Percentiles rank a stretch among this genome's conserved stretches.
Conservation (phyloP, 768 basidiomycete species). For the Lactifluus hygrophoroides region DNA sequence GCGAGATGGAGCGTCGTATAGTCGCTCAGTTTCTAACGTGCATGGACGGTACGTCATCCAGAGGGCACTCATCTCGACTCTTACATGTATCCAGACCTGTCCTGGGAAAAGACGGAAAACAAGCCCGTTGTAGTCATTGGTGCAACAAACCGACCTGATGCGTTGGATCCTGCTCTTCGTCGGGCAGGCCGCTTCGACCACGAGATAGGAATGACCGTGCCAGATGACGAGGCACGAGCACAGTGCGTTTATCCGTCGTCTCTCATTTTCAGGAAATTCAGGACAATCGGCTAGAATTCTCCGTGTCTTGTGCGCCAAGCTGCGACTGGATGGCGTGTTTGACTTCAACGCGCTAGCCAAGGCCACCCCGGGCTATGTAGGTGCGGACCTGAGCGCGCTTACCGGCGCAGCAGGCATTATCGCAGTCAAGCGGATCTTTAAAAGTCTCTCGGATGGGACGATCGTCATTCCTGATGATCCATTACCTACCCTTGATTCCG, state of each 20-base stretch:
- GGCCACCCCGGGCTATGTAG: slow-evolving; percentile 94
- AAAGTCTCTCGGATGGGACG: slow-evolving; percentile 52
- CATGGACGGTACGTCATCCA: slow-evolving; percentile 76
- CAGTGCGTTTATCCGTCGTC: slow-evolving; percentile 47
- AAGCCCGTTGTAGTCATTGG: slow-evolving; percentile 92
- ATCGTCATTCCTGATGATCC: slow-evolving; percentile 42
- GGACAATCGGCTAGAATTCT: slow-evolving; percentile 54
- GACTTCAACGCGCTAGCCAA: slow-evolving; percentile 82
- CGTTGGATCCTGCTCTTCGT: slow-evolving; percentile 86
- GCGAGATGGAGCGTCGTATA: slow-evolving; percentile 97
- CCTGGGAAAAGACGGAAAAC: slow-evolving; percentile 91
- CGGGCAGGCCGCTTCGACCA: slow-evolving; percentile 94
- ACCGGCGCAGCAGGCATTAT: slow-evolving; percentile 92
- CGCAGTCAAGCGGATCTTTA: slow-evolving; percentile 94
- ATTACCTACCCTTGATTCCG: slow-evolving; percentile 23
- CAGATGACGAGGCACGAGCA: slow-evolving; percentile 81
- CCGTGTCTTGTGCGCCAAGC: slow-evolving; percentile 72
- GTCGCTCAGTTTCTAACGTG: slow-evolving; percentile 97
- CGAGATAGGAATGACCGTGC: slow-evolving; percentile 96
- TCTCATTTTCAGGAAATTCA: background rate
- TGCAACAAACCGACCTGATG: slow-evolving; percentile 93
- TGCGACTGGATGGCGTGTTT: slow-evolving; percentile 81
- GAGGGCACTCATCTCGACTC: background rate
- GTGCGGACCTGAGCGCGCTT: slow-evolving; percentile 85
- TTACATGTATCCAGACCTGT: slow-evolving; percentile 52